These are phyloP conservation scores for Linum trigynum DNA, from an alignment of 345 rosid species.

Conservation along the genomic window DNA sequence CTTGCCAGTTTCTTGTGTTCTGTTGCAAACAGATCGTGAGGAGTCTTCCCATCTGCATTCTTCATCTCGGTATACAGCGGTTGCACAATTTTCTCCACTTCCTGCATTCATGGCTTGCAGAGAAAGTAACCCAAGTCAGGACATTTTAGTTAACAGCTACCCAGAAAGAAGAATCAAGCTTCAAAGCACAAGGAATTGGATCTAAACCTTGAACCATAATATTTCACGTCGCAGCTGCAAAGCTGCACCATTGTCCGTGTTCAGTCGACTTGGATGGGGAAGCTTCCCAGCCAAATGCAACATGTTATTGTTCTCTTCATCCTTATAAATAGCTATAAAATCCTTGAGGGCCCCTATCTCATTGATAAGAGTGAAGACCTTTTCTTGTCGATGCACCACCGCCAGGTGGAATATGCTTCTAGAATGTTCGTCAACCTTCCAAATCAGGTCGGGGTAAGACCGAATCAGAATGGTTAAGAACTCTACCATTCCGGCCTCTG, in stretches of 20 bases:
- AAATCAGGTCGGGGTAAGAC: slow-evolving; percentile 1
- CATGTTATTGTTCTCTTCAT: slow-evolving; percentile 3
- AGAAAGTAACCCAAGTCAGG: background rate
- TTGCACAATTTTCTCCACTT: slow-evolving; percentile 7
- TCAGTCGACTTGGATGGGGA: background rate
- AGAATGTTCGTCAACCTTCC: slow-evolving; percentile 1
- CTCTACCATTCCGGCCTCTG: slow-evolving; percentile 4
- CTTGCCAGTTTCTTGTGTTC: background rate
- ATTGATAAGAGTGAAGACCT: slow-evolving; percentile 3
- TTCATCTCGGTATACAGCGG: slow-evolving; percentile 1
- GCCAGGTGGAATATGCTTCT: slow-evolving; percentile 3
- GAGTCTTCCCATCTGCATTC: slow-evolving; percentile 5
- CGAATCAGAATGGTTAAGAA: background rate
- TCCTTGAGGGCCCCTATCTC: slow-evolving; percentile 6
- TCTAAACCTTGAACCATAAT: slow-evolving; percentile 3
- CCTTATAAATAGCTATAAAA: slow-evolving; percentile 1
- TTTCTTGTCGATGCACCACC: slow-evolving; percentile 1
- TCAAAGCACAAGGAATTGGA: background rate
- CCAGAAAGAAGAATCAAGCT: background rate
- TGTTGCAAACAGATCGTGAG: background rate
- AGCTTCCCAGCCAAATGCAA: slow-evolving; percentile 10
- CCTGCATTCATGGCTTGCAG: background rate
- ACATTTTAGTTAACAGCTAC: background rate
- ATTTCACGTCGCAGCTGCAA: slow-evolving; percentile 3
- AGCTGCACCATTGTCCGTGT: slow-evolving; percentile 4